A percentile compares a stretch with the other conserved stretches of the same genome.
phyloP scores from a whole-genome alignment of 257 asterid species.

The Striga asiatica region DNA sequence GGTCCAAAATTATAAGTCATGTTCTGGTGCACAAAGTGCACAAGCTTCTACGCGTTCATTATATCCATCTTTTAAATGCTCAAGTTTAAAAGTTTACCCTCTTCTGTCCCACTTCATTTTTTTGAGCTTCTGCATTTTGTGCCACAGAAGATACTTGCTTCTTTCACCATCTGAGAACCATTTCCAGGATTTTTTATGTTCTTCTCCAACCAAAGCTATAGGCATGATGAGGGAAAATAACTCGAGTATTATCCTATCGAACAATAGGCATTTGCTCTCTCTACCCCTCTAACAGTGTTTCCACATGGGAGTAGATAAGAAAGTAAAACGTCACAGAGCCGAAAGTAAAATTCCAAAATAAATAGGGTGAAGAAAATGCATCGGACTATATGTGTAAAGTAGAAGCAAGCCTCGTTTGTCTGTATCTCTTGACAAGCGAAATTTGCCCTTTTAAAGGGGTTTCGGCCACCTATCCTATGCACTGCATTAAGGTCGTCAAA shows the following conservation, averaged over 20 bases:
- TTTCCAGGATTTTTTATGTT: no score
- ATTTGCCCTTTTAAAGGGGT: background rate
- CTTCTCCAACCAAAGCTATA: no score
- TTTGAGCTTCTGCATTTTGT: background rate
- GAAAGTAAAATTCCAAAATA: background rate
- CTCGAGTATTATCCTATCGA: background rate
- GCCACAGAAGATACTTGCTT: no score
- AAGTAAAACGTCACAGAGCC: background rate
- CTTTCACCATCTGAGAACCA: no score
- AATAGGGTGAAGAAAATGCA: background rate
- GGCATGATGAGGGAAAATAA: no score
- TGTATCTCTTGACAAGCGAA: slow-evolving; percentile 5
- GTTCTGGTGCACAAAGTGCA: no score
- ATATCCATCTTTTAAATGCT: slow-evolving; percentile 1
- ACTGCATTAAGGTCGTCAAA: background rate
- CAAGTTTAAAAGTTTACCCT: background rate
- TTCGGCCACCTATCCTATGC: background rate
- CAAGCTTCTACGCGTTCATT: no score
- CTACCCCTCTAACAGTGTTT: background rate
- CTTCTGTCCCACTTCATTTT: background rate
- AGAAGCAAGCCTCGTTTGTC: slow-evolving; percentile 4
- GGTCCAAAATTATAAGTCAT: slow-evolving; percentile 4
- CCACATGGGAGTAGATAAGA: background rate
- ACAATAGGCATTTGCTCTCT: background rate
- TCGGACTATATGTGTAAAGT: background rate